These are phyloP conservation scores for Alternaria panax DNA, from an alignment of 2,329 filamentous ascomycete species.

Conservation along the genomic window DNA sequence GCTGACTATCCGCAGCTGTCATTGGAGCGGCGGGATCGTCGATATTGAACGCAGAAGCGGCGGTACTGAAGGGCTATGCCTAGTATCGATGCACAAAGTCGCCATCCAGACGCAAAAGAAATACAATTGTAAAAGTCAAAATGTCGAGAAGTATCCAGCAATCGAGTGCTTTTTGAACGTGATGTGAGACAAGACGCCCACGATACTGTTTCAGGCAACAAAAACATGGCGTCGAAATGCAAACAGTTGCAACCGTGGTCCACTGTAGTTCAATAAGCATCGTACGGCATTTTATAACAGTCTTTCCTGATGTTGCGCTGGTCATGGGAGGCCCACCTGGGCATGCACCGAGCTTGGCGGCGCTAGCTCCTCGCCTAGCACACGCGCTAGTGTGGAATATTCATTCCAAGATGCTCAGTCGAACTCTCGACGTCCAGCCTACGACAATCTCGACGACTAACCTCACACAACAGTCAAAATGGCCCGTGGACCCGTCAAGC, in stretches of 20 bases:
- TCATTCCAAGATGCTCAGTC: slow-evolving; percentile 8
- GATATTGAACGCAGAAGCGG: slow-evolving; percentile 92
- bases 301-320: background rate
- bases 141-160: background rate
- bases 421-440: slow-evolving; percentile 33
- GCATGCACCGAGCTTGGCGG: background rate
- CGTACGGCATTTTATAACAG: background rate
- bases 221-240: background rate
- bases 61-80: slow-evolving; percentile 85
- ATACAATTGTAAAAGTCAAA: background rate
- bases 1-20: slow-evolving; percentile 63
- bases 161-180: background rate
- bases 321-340: too few relatives aligned
- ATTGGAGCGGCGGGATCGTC: slow-evolving; percentile 96
- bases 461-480: slow-evolving; percentile 60
- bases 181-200: background rate
- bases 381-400: slow-evolving; percentile 21
- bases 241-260: background rate
- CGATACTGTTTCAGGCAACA: background rate
- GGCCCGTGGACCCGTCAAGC: slow-evolving; percentile 86
- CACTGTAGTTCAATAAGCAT: background rate
- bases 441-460: slow-evolving; percentile 47
- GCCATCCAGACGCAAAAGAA: background rate
- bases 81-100: slow-evolving; percentile 11
- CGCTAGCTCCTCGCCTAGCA: slow-evolving; percentile 16